Evolutionary conservation across 2,329 filamentous ascomycete genomes (phyloP).

Genomic region (Tolypocladium ovalisporum): DNA sequence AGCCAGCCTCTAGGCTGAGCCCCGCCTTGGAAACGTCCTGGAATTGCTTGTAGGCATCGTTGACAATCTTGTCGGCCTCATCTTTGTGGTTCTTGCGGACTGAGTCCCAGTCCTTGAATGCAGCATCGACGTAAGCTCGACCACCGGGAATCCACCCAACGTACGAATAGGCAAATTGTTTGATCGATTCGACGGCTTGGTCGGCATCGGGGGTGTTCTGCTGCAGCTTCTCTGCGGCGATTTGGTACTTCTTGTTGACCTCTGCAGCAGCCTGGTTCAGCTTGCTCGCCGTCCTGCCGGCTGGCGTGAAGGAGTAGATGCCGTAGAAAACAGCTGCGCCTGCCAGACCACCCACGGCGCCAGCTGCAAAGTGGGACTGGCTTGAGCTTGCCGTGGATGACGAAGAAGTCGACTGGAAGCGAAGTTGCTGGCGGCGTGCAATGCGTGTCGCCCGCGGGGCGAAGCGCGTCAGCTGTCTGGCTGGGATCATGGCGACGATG

Average conservation of each 20-base stretch:
- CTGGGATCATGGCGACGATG: slow-evolving; percentile 16
- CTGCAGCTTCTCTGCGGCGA: slow-evolving; percentile 48
- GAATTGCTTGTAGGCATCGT: not conserved
- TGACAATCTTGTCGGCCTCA: not conserved
- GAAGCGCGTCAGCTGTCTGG: slow-evolving; percentile 13
- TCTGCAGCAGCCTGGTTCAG: slow-evolving; percentile 39
- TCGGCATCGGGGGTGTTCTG: slow-evolving; percentile 54
- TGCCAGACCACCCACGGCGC: slow-evolving; percentile 31
- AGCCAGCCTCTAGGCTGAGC: slow-evolving; percentile 50
- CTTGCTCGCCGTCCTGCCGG: slow-evolving; percentile 27
- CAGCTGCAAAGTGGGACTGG: slow-evolving; percentile 25
- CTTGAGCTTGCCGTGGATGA: slow-evolving; percentile 10
- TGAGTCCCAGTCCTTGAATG: slow-evolving; percentile 60
- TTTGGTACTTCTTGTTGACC: slow-evolving; percentile 49
- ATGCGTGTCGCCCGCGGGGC: slow-evolving; percentile 13
- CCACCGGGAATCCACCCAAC: slow-evolving; percentile 63
- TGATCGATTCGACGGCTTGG: slow-evolving; percentile 55
- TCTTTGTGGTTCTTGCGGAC: slow-evolving; percentile 49
- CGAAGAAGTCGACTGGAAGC: slow-evolving; percentile 30
- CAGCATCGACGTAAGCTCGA: slow-evolving; percentile 53
- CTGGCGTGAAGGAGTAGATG: slow-evolving; percentile 31
- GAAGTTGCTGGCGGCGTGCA: slow-evolving; percentile 17
- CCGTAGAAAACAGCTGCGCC: slow-evolving; percentile 31
- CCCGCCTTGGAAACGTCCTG: slow-evolving; percentile 18
- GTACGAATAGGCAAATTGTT: slow-evolving; percentile 56